These are phyloP conservation scores for Hypholoma sublateritium DNA, from an alignment of 768 basidiomycete species.

Conservation along the genomic window DNA sequence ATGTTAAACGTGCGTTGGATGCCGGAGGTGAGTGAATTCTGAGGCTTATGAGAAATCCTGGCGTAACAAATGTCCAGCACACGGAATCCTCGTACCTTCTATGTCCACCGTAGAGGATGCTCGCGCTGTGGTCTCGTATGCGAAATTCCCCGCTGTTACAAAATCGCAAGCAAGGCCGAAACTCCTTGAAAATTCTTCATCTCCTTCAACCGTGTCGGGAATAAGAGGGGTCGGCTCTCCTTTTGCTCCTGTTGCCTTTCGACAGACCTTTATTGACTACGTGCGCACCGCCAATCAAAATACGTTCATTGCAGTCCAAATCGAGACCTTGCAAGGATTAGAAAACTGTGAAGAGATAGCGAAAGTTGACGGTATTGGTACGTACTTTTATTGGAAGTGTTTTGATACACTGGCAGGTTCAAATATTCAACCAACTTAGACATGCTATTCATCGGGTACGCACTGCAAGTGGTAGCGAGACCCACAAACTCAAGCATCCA, in stretches of 20 bases:
- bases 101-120: constrained; percentile 17
- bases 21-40: constrained; percentile 11
- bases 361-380: constrained; percentile 20
- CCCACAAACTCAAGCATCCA: background rate
- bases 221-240: constrained; percentile 20
- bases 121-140: constrained; percentile 12
- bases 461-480: too few relatives aligned
- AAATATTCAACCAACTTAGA: constrained; percentile 8
- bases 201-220: constrained; percentile 10
- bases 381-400: background rate
- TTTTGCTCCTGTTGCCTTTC: constrained; percentile 20
- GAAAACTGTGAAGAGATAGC: constrained; percentile 22
- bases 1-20: constrained; percentile 18
- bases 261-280: constrained; percentile 18
- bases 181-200: background rate
- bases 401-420: background rate
- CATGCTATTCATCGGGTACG: constrained; percentile 19
- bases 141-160: constrained; percentile 16
- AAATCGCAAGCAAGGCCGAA: constrained; percentile 2
- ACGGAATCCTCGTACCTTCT: constrained; percentile 17
- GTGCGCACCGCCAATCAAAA: constrained; percentile 21
- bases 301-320: constrained; percentile 19
- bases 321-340: constrained; percentile 18
- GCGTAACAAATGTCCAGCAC: constrained; percentile 5
- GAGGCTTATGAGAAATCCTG: background rate